Conservation (phyloP, 1,284 basidiomycete genomes). For the Chalciporus sp. region DNA sequence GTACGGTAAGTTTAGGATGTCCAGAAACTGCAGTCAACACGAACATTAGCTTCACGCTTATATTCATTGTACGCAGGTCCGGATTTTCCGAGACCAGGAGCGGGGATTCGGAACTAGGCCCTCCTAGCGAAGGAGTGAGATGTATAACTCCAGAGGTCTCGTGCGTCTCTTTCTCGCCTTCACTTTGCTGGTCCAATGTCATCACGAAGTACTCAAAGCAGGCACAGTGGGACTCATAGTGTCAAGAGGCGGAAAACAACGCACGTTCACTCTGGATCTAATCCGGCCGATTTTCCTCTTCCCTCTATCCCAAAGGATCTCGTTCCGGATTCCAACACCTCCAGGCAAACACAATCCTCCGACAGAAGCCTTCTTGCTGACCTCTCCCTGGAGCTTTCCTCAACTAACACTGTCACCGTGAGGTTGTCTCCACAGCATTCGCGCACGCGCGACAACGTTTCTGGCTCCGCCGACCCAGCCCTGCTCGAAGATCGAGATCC, state of each 20-base stretch:
- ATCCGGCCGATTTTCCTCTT: background rate
- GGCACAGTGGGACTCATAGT: background rate
- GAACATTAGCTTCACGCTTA: background rate
- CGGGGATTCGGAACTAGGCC: background rate
- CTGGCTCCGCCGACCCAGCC: slow-evolving; percentile 13
- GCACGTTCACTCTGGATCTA: background rate
- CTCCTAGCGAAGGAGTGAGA: background rate
- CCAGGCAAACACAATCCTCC: slow-evolving; percentile 4
- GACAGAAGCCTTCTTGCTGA: background rate
- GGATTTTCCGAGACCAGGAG: background rate
- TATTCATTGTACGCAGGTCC: slow-evolving; percentile 8
- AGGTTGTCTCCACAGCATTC: background rate
- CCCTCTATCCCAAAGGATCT: background rate
- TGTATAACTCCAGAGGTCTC: background rate
- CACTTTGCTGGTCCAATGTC: slow-evolving; percentile 2
- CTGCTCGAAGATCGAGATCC: background rate
- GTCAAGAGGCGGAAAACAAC: slow-evolving; percentile 13
- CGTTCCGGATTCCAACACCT: background rate
- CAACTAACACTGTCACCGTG: background rate
- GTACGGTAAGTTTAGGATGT: slow-evolving; percentile 14
- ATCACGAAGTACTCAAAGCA: slow-evolving; percentile 2
- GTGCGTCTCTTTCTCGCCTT: slow-evolving; percentile 11
- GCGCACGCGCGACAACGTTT: slow-evolving; percentile 1
- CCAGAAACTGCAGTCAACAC: background rate
- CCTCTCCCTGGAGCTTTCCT: background rate